Evolutionary conservation across 225 moss, liverwort and hornwort genomes (phyloP).

Genomic region (Straminergon stramineum): DNA sequence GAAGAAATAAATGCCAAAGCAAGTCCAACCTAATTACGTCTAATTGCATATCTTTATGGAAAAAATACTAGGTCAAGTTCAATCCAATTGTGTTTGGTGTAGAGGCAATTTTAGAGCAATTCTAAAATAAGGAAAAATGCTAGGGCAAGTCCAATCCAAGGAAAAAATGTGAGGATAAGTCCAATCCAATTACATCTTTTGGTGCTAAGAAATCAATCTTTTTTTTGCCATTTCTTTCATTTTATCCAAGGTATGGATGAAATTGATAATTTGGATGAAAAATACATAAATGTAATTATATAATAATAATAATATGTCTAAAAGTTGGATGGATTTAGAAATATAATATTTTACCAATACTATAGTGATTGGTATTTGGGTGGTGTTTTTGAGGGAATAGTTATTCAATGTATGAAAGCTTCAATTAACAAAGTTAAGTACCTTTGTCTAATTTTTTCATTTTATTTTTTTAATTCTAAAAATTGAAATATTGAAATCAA

Average conservation of each 20-base stretch:
- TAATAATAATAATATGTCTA: accelerated
- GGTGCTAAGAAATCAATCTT: background rate
- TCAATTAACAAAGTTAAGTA: background rate
- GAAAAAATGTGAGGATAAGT: background rate
- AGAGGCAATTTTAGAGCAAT: background rate
- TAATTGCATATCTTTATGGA: background rate
- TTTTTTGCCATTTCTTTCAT: background rate
- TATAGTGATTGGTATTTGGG: background rate
- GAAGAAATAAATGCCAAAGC: background rate
- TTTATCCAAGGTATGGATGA: background rate
- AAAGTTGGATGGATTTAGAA: background rate
- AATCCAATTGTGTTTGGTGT: background rate
- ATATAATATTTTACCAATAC: background rate
- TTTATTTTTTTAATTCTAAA: background rate
- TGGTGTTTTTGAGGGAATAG: background rate
- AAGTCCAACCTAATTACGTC: background rate
- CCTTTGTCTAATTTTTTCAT: background rate
- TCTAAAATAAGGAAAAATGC: too few relatives aligned
- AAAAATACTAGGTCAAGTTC: accelerated
- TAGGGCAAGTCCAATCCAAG: too few relatives aligned
- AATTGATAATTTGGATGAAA: background rate
- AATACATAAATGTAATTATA: background rate
- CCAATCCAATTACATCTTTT: background rate
- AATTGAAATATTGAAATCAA: background rate
- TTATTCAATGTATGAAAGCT: background rate